These are phyloP conservation scores for Vitis vinifera DNA, from an alignment of 164 flowering plant species.

Conservation along the genomic window DNA sequence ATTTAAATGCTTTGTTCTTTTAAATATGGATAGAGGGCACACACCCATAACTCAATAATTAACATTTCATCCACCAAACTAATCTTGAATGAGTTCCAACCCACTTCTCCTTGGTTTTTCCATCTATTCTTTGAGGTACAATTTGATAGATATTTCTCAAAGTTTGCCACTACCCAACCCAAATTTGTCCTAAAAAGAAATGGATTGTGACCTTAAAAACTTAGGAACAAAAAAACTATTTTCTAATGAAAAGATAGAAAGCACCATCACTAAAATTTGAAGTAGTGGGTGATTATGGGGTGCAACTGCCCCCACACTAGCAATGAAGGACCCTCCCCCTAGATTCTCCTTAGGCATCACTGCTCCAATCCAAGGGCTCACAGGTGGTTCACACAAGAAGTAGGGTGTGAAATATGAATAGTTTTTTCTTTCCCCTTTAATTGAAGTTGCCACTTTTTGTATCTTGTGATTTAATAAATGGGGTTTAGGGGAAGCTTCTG, in stretches of 20 bases:
- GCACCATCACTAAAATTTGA: conserved; percentile 8
- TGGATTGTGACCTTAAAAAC: conserved; percentile 18
- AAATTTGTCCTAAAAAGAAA: conserved; percentile 12
- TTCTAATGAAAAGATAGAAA: conserved; percentile 17
- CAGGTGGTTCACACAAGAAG: too few species aligned
- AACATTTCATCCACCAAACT: background rate
- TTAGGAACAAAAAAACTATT: conserved; percentile 4
- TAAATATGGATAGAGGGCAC: too few species aligned
- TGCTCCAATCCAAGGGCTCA: too few species aligned
- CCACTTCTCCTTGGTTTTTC: background rate
- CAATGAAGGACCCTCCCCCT: background rate
- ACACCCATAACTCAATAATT: background rate
- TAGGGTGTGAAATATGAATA: too few species aligned
- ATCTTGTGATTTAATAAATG: too few species aligned
- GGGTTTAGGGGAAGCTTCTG: background rate
- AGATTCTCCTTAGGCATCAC: too few species aligned
- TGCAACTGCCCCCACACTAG: background rate
- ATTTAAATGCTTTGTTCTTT: background rate
- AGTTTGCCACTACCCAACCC: conserved; percentile 8
- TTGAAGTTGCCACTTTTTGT: too few species aligned
- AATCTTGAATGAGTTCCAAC: background rate
- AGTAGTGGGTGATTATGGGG: background rate
- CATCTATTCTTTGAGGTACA: background rate
- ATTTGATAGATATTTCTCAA: too few species aligned
- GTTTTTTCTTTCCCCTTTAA: too few species aligned